Evolutionary conservation across 1,284 basidiomycete genomes (phyloP).

Genomic region (Irpex sp.): DNA sequence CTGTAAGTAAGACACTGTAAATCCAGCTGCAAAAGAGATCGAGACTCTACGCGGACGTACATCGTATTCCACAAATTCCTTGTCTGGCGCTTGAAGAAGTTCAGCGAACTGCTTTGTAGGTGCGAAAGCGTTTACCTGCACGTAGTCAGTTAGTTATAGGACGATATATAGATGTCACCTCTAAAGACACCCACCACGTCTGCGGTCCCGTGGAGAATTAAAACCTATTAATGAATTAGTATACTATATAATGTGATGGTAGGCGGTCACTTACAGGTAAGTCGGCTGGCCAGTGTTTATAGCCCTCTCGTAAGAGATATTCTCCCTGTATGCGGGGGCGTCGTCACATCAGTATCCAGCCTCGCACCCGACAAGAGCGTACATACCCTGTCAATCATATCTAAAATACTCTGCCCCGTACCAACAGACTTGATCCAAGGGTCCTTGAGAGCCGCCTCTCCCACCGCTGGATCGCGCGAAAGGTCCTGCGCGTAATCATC

Average conservation of each 20-base stretch:
- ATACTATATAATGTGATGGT: neutral
- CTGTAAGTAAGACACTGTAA: slow-evolving; percentile 29
- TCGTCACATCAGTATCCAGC: neutral
- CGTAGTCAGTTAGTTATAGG: neutral
- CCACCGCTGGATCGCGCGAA: slow-evolving; percentile 35
- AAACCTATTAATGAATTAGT: slow-evolving; percentile 34
- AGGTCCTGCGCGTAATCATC: slow-evolving; percentile 39
- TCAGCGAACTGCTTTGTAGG: slow-evolving; percentile 47
- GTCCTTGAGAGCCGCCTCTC: slow-evolving; percentile 49
- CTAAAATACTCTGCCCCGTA: slow-evolving; percentile 56
- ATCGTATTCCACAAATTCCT: slow-evolving; percentile 51
- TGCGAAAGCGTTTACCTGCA: slow-evolving; percentile 39
- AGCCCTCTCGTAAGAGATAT: slow-evolving; percentile 39
- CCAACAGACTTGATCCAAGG: slow-evolving; percentile 57
- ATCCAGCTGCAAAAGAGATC: neutral
- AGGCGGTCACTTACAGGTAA: too few species aligned
- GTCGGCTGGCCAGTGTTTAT: slow-evolving; percentile 60
- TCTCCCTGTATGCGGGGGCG: slow-evolving; percentile 40
- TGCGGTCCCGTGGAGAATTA: slow-evolving; percentile 70
- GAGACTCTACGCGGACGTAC: slow-evolving; percentile 28
- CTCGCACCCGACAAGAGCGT: slow-evolving; percentile 30
- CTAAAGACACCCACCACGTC: slow-evolving; percentile 49
- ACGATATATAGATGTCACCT: neutral
- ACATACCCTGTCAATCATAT: slow-evolving; percentile 55
- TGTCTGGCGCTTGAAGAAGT: slow-evolving; percentile 60